Evolutionary conservation across 352 stramenopile genomes (phyloP), one percentile per base, ranked within the genome.

Genomic region (Phytopythium oedochilum): DNA sequence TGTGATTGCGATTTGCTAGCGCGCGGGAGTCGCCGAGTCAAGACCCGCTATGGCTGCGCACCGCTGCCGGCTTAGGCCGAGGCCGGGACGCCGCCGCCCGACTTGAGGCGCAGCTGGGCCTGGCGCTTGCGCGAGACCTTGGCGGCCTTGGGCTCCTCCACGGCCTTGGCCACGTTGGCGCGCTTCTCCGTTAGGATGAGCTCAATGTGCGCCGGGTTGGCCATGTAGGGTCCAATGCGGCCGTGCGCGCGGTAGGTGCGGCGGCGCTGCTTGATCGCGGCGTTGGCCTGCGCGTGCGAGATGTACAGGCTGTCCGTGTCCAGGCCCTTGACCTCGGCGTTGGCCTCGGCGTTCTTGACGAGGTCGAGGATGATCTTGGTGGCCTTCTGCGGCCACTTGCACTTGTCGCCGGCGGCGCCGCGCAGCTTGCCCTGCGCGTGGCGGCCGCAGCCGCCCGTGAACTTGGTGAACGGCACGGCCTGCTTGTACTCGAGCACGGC

Each of bases 131-230:
- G 86, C 44, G 83, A 82, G 58, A 95, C 73, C 78, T 92, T 92
- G 65, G 72, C 62, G 50, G 74, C 71, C 78, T 94, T 91, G 52
- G 55, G 60, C 64, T 97, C 93, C 69, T 98, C 89, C 47, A 90
- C 86, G 53, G 82, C 89, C 82, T 97, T 96, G 64, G 78, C 84
- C 63, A 98, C 94, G 66, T 96, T 93, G 58, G 97, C 89, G 55
- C 77, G 70, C 78, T 98, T 97, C 81, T 99, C 96, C 52, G 90
- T 97, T 53, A 99, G 82, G 77, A 99, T 98, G 23, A 99, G 84
- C 92, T 99, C 97, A 75, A 99, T 98, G 88, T 99, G 97, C 40
- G 96, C 96, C 54, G 97, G 97, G 83, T 98, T 97, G 70, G 90
- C 96, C 88, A 99, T 98, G 89, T 99, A 99, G 59, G 97, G 96